These are phyloP conservation scores for Rhizopus stolonifer DNA, from an alignment of 371 early-diverging fungal species.

Conservation along the genomic window DNA sequence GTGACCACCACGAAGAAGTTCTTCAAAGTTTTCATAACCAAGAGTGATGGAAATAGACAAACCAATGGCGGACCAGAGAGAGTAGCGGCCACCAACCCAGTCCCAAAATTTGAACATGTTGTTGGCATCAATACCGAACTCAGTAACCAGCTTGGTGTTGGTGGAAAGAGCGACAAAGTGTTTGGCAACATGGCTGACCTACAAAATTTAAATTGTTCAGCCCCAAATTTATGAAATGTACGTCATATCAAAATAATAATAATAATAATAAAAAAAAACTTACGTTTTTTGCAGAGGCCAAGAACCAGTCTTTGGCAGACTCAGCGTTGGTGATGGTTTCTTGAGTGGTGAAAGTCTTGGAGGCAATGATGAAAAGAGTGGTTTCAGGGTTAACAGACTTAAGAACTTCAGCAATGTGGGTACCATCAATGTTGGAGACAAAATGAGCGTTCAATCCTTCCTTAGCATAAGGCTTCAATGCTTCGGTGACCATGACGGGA, in stretches of 20 bases:
- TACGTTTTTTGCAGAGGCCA: constrained; percentile 80
- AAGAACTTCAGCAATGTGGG: constrained; percentile 91
- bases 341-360: constrained; percentile 99
- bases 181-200: constrained; percentile 87
- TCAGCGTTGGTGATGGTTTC: constrained; percentile 98
- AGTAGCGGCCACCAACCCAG: constrained; percentile 99
- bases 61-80: constrained; percentile 99
- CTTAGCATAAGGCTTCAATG: constrained; percentile 89
- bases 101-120: constrained; percentile 99
- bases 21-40: constrained; percentile 95
- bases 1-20: constrained; percentile 92
- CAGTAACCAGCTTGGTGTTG: constrained; percentile 87
- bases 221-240: neutral
- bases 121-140: constrained; percentile 88
- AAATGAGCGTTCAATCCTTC: constrained; percentile 85
- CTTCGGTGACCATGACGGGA: constrained; percentile 98
- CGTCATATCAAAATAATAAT: too few relatives aligned
- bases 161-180: constrained; percentile 99
- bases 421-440: constrained; percentile 98
- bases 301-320: constrained; percentile 94
- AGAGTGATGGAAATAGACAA: constrained; percentile 94
- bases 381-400: constrained; percentile 88
- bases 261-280: constrained; percentile 36
- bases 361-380: constrained; percentile 95
- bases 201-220: constrained; percentile 16